phyloP scores from a whole-genome alignment of 2,329 filamentous ascomycete species.

The Cordyceps pruinosa region DNA sequence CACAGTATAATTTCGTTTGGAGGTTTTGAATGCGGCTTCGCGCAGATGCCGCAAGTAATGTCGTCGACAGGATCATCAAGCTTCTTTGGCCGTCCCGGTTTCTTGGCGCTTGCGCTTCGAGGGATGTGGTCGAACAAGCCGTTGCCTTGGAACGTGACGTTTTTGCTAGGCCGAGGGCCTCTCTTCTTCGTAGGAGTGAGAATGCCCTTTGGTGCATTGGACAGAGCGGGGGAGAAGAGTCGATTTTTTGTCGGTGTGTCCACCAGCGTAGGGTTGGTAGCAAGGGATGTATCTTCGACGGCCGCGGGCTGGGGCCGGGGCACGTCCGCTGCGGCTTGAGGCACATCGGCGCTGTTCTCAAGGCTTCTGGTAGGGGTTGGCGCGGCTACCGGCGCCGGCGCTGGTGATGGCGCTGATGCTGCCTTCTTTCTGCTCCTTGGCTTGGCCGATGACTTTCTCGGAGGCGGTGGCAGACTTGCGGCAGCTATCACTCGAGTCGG shows the following conservation, averaged over 20 bases:
- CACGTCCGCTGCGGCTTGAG: neutral
- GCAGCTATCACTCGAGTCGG: slow-evolving; percentile 15
- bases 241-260: slow-evolving; percentile 12
- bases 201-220: slow-evolving; percentile 44
- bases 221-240: slow-evolving; percentile 6
- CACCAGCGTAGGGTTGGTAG: neutral
- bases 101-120: slow-evolving; percentile 27
- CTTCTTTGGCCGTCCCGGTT: slow-evolving; percentile 22
- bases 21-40: slow-evolving; percentile 47
- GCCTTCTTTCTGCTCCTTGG: slow-evolving; percentile 10
- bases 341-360: slow-evolving; percentile 6
- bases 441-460: slow-evolving; percentile 11
- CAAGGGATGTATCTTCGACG: neutral
- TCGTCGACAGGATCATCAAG: slow-evolving; percentile 38
- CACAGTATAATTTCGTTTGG: slow-evolving; percentile 59
- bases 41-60: slow-evolving; percentile 52
- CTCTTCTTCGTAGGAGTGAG: slow-evolving; percentile 46
- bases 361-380: neutral
- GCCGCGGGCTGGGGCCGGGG: neutral
- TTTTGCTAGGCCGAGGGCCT: slow-evolving; percentile 40
- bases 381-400: neutral
- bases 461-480: slow-evolving; percentile 18
- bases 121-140: slow-evolving; percentile 46
- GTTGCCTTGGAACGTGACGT: slow-evolving; percentile 45
- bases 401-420: neutral